Evolutionary conservation across 1,284 basidiomycete genomes (phyloP), one percentile per base, ranked within the genome.

Genomic region (Ganoderma lingzhi): DNA sequence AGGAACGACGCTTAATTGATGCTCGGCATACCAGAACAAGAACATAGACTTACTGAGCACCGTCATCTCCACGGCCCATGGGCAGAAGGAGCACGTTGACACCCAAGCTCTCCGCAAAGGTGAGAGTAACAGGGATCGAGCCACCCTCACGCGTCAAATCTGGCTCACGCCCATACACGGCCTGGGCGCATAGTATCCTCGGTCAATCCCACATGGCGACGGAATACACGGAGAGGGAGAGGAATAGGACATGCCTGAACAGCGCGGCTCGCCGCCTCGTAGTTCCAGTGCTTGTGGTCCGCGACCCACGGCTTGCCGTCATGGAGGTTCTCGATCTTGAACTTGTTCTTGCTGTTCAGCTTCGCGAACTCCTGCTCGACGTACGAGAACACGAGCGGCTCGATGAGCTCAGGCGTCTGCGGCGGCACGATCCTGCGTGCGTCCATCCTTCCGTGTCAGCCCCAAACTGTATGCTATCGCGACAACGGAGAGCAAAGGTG

Each of bases 51-150:
- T 80, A 95, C 91, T 97, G 95, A 41, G 96, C 94, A 74, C 96
- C 97, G 77, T 99, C 97, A 77, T 97, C 95, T 5, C 95, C 94
- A 66, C 96, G 85, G 9, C 96, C 96, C 91, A 98, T 97, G 3
- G 97, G 97, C 64, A 98, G 84, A 32, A 98, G 83, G 55, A 97
- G 81, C 10, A 98, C 93, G 74, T 94, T 94, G 48, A 93, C 90
- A 35, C 89, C 88, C 62, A 98, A 84, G 62, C 90, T 88, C 79
- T 99, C 96, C 23, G 96, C 95, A 81, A 99, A 98, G 4, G 96
- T 98, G 69, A 99, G 87, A 6, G 97, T 98, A 62, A 99, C 96
- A 0, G 97, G 97, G 75, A 99, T 98, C 1, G 95, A 97, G 2
- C 97, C 96, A 68, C 98, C 97, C 82, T 99, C 97, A 62, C 71